Evolutionary conservation across 1,284 basidiomycete species (phyloP).

Genomic region (Tilletia walkeri): DNA sequence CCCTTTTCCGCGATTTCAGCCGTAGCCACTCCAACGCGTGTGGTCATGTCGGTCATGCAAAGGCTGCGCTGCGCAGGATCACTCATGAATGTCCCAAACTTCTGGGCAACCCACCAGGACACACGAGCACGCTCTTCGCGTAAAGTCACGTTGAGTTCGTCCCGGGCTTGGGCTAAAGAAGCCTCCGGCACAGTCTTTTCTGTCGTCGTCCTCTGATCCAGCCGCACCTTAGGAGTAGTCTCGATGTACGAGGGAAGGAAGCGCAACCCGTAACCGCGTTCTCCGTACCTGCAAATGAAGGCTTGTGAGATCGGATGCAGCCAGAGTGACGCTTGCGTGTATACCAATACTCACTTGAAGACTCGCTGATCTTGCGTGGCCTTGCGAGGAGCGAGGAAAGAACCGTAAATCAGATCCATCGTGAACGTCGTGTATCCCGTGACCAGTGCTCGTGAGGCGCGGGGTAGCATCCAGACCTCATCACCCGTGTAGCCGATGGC

Average conservation of each 20-base stretch:
- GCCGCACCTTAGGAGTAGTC: neutral
- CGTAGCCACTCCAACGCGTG: neutral
- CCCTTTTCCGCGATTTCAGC: slow-evolving; percentile 2
- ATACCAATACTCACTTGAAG: slow-evolving; percentile 13
- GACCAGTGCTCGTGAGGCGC: slow-evolving; percentile 24
- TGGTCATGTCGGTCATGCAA: neutral
- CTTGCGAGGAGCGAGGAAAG: slow-evolving; percentile 24
- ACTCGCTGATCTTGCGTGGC: slow-evolving; percentile 28
- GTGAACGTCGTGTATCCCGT: slow-evolving; percentile 23
- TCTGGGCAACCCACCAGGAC: slow-evolving; percentile 4
- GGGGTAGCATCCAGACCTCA: slow-evolving; percentile 30
- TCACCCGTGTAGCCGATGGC: slow-evolving; percentile 23
- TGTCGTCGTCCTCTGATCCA: neutral
- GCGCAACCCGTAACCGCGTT: slow-evolving; percentile 30
- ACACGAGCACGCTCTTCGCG: neutral
- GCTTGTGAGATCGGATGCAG: neutral
- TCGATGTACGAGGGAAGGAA: slow-evolving; percentile 27
- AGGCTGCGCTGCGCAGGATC: neutral
- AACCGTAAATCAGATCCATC: slow-evolving; percentile 29
- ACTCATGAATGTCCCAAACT: neutral
- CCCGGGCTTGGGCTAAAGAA: neutral
- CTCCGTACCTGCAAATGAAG: slow-evolving; percentile 15
- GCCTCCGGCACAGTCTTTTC: neutral
- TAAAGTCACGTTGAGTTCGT: slow-evolving; percentile 1
- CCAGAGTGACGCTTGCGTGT: neutral